Evolutionary conservation across 345 rosid genomes (phyloP).

Genomic region (Hirschfeldia incana): DNA sequence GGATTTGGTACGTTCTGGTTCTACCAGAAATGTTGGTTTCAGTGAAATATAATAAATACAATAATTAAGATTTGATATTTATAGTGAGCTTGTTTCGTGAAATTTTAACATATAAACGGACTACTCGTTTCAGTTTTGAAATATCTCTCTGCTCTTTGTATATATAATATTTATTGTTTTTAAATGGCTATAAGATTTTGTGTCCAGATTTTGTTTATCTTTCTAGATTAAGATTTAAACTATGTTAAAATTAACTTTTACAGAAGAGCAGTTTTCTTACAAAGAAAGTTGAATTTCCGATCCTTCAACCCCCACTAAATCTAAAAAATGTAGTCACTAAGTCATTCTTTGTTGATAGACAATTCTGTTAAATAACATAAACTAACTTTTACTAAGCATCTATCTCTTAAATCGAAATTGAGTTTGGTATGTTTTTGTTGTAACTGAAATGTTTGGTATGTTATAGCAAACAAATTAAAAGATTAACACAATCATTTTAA

Average conservation of each 20-base stretch:
- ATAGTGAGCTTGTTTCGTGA: background rate
- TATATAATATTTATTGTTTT: too few relatives aligned
- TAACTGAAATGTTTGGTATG: background rate
- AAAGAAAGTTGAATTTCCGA: too few relatives aligned
- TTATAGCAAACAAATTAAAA: background rate
- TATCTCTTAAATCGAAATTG: background rate
- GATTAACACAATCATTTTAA: background rate
- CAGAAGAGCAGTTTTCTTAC: too few relatives aligned
- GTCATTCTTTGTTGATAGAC: too few relatives aligned
- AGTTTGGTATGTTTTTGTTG: background rate
- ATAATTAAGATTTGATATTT: slow-evolving; percentile 1
- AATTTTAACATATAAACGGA: background rate
- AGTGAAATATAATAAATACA: background rate
- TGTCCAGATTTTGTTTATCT: too few relatives aligned
- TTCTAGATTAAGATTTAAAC: too few relatives aligned
- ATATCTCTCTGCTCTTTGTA: background rate
- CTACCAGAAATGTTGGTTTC: background rate
- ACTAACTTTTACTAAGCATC: background rate
- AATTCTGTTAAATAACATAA: too few relatives aligned
- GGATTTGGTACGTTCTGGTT: background rate
- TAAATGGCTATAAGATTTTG: too few relatives aligned
- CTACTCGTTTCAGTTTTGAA: background rate
- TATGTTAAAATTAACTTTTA: too few relatives aligned
- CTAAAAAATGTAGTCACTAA: too few relatives aligned
- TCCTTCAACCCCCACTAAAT: too few relatives aligned